Conservation (phyloP, 2,329 filamentous ascomycete genomes). For the Epichloe scottii region DNA sequence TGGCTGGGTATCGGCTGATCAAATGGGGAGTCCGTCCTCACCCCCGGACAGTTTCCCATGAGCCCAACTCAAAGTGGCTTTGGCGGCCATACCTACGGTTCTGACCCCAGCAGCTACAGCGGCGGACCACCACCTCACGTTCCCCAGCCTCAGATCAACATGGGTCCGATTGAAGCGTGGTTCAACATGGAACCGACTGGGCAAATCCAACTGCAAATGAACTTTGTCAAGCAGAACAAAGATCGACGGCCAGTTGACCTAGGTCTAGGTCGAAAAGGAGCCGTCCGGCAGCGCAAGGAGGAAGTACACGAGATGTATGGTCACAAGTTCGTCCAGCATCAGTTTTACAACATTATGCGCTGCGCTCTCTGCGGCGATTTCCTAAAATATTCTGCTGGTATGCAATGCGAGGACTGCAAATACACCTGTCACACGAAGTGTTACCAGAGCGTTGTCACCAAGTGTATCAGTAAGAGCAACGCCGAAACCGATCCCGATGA, state of each 20-base stretch:
- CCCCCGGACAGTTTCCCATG: constrained; percentile 44
- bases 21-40: constrained; percentile 58
- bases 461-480: constrained; percentile 99
- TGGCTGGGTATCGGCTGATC: constrained; percentile 94
- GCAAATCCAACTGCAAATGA: constrained; percentile 80
- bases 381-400: constrained; percentile 94
- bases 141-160: constrained; percentile 38
- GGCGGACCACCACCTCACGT: constrained; percentile 17
- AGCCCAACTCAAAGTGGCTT: constrained; percentile 32
- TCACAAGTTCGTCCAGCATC: constrained; percentile 96
- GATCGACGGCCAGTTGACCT: constrained; percentile 74
- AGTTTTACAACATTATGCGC: constrained; percentile 99
- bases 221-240: constrained; percentile 83
- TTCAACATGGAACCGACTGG: constrained; percentile 93
- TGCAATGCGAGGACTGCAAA: constrained; percentile 99
- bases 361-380: constrained; percentile 97
- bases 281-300: constrained; percentile 94
- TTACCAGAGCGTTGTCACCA: constrained; percentile 91
- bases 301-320: constrained; percentile 98
- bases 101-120: constrained; percentile 15
- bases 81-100: constrained; percentile 27
- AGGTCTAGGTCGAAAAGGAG: constrained; percentile 86
- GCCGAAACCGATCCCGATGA: constrained; percentile 97
- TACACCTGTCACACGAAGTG: constrained; percentile 99
- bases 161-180: constrained; percentile 74